Conservation (phyloP, 2,329 filamentous ascomycete genomes). For the Phaeosphaeriaceae sp. region DNA sequence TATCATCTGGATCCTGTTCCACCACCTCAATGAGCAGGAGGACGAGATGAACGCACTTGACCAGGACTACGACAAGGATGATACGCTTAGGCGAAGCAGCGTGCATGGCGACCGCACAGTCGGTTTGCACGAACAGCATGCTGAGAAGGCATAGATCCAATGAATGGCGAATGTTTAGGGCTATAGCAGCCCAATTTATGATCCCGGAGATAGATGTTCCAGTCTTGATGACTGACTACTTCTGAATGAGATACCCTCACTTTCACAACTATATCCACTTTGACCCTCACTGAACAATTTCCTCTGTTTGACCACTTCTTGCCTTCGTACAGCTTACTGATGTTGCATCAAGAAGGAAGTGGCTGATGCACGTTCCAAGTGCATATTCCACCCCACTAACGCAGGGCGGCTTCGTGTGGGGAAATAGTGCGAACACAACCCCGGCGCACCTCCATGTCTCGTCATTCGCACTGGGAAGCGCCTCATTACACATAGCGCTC, state of each 20-base stretch:
- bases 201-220: neutral
- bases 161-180: neutral
- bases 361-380: neutral
- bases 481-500: neutral
- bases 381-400: neutral
- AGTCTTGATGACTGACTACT: neutral
- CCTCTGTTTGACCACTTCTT: too few species aligned
- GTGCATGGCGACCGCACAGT: conserved; percentile 32
- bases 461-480: neutral
- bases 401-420: neutral
- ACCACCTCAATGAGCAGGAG: conserved; percentile 47
- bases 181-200: neutral
- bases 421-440: neutral
- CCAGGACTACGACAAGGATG: conserved; percentile 42
- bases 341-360: neutral
- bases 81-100: conserved; percentile 33
- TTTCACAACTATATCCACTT: neutral
- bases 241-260: conserved; percentile 1
- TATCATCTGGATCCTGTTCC: conserved; percentile 49
- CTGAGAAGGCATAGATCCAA: conserved; percentile 8
- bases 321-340: neutral
- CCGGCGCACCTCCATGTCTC: neutral
- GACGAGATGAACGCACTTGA: conserved; percentile 49
- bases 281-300: too few species aligned
- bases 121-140: conserved; percentile 27